Conservation (phyloP, 345 rosid genomes). For the Brassica cretica region DNA sequence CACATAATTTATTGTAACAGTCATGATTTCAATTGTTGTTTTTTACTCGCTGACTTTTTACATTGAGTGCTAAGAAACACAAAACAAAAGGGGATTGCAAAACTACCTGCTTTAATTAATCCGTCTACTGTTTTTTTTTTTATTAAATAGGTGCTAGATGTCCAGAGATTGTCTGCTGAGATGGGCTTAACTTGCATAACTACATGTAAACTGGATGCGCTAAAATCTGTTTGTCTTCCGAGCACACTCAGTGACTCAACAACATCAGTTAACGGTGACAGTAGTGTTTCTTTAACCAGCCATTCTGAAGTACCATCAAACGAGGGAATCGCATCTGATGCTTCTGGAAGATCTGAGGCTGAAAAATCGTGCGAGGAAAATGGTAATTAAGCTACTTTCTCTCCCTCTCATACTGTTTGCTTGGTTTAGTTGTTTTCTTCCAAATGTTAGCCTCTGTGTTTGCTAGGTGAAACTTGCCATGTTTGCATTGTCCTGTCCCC, state of each 20-base stretch:
- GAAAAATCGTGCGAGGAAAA: slow-evolving; percentile 33
- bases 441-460: slow-evolving; percentile 12
- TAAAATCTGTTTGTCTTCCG: slow-evolving; percentile 70
- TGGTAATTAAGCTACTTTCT: slow-evolving; percentile 45
- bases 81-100: not conserved
- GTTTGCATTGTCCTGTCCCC: not conserved
- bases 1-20: not conserved
- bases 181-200: slow-evolving; percentile 81
- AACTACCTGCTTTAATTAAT: slow-evolving; percentile 6
- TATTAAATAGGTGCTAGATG: slow-evolving; percentile 58
- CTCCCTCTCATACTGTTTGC: not conserved
- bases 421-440: slow-evolving; percentile 1
- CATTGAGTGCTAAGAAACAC: slow-evolving; percentile 1
- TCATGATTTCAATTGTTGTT: not conserved
- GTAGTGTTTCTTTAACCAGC: slow-evolving; percentile 26
- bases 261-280: slow-evolving; percentile 30
- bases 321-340: slow-evolving; percentile 35
- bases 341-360: slow-evolving; percentile 37
- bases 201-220: slow-evolving; percentile 81
- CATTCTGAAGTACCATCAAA: slow-evolving; percentile 42
- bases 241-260: slow-evolving; percentile 41
- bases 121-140: not conserved
- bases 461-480: not conserved
- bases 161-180: slow-evolving; percentile 82
- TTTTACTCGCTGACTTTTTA: not conserved